These are phyloP conservation scores for Penstemon eatonii DNA, from an alignment of 257 asterid genomes.

Conservation along the genomic window DNA sequence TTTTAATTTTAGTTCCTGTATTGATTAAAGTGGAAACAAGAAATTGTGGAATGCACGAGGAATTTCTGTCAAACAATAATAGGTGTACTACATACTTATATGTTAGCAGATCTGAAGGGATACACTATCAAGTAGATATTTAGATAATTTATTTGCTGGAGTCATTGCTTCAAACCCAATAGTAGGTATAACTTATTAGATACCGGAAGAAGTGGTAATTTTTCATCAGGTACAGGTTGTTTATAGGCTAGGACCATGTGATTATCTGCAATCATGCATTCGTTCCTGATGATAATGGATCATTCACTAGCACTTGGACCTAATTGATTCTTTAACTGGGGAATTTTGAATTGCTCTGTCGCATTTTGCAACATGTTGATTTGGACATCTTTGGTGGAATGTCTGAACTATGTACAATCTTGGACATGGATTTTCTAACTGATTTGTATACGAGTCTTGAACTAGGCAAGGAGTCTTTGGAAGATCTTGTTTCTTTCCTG, in stretches of 20 bases:
- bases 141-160: neutral
- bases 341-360: neutral
- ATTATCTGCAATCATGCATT: neutral
- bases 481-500: neutral
- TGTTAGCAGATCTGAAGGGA: too few species aligned
- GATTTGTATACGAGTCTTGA: too few species aligned
- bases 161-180: neutral
- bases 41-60: constrained; percentile 12
- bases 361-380: neutral
- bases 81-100: constrained; percentile 13
- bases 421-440: neutral
- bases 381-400: neutral
- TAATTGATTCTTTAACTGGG: neutral
- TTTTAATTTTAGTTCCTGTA: neutral
- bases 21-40: constrained; percentile 13
- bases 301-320: neutral
- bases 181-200: too few species aligned
- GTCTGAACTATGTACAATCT: neutral
- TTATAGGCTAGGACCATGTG: neutral
- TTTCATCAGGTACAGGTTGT: neutral
- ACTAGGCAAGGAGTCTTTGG: neutral
- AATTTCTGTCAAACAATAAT: neutral
- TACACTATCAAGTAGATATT: too few species aligned
- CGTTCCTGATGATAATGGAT: neutral
- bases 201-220: neutral